Base-by-base conservation (phyloP, 2,329 filamentous ascomycete species). In the Chalaropsis thielavioides region DNA sequence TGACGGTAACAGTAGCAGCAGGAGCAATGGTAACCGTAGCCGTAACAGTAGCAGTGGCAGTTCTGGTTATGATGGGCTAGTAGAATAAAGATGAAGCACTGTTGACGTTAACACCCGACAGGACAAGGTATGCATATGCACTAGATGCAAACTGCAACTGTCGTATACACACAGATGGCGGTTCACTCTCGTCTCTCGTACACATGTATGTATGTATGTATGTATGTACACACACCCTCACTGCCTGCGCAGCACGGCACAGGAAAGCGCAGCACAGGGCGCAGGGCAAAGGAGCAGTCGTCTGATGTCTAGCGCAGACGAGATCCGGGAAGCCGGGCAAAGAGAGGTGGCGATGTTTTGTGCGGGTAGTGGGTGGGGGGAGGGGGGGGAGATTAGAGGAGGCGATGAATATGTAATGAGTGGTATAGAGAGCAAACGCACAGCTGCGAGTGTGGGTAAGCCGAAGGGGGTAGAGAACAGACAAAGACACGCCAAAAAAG, bases 201-300 rank as follows among this genome's bases (percentile, higher is more conserved):
- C 22, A 56, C 51, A 56, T n/a, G 22, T 4, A 54, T 24, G 22
- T n/a, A n/a, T n/a, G n/a, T n/a, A n/a, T n/a, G n/a, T n/a, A n/a
- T n/a, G n/a, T n/a, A 17, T 56, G 51, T 56, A 56, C 15, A 56
- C 51, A 56, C 22, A 17, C 51, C 51, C 51, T 56, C 24, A 19
- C 17, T 56, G 22, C 15, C 51, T 31, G 27, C 17, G 22, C 51
- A 56, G 24, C 24, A 35, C 51, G 24, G 10, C 51, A 56, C 51
- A 31, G 51, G 22, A 56, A 31, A 27, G 31, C 7, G 7, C 31
- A 56, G 51, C 22, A 31, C 51, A 56, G 51, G 51, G 51, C 51
- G 51, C 51, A 27, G 51, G 22, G 51, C 51, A 35, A 56, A 56
- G 51, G 51, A 35, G 51, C 51, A 31, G 51, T 56, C 51, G 51